Evolutionary conservation across 441 rosid species (phyloP).

Genomic region (Eutrema salsugineum): DNA sequence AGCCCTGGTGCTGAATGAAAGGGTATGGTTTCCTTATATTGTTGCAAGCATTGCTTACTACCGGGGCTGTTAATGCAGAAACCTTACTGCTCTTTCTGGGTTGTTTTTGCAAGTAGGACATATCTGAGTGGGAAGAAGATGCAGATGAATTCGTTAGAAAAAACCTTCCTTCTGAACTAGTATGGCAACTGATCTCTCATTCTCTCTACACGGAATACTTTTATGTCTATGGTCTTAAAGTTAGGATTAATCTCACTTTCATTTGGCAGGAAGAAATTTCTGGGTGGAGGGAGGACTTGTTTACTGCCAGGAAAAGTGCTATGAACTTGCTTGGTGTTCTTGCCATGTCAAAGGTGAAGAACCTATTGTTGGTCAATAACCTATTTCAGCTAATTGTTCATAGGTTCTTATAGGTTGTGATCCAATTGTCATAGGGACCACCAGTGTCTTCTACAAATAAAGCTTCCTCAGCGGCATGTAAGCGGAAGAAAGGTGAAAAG

Average conservation of each 20-base stretch:
- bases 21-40: conserved; percentile 41
- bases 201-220: conserved; percentile 1
- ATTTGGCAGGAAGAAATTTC: conserved; percentile 67
- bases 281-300: conserved; percentile 91
- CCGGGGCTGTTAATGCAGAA: conserved; percentile 5
- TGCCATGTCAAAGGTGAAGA: conserved; percentile 73
- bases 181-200: conserved; percentile 34
- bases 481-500: conserved; percentile 85
- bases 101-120: conserved; percentile 49
- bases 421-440: conserved; percentile 60
- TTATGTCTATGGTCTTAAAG: neutral
- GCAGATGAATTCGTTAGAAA: conserved; percentile 80
- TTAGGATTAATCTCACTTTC: conserved; percentile 1
- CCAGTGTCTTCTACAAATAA: conserved; percentile 44
- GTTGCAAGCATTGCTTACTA: neutral
- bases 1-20: conserved; percentile 66
- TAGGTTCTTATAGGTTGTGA: conserved; percentile 15
- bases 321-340: conserved; percentile 80
- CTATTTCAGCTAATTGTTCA: conserved; percentile 16
- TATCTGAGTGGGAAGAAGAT: conserved; percentile 89
- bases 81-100: neutral
- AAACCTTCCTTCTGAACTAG: conserved; percentile 86
- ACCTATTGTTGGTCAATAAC: conserved; percentile 3
- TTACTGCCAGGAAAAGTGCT: conserved; percentile 87
- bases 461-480: conserved; percentile 47